Evolutionary conservation across 192 early-diverging fungal genomes (phyloP).

Genomic region (Backusella liffmaniae): DNA sequence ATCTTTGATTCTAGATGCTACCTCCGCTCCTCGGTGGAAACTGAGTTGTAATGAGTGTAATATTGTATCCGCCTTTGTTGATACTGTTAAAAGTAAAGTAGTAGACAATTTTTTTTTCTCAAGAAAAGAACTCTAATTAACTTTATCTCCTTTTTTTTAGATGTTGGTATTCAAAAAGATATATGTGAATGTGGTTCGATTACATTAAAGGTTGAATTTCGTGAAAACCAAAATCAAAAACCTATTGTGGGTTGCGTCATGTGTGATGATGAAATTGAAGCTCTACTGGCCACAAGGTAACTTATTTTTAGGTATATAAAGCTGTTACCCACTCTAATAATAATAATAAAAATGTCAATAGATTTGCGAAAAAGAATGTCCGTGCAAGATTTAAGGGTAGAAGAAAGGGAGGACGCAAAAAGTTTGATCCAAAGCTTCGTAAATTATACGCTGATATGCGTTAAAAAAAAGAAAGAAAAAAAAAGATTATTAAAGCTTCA

Average conservation of each 20-base stretch:
- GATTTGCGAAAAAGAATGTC: conserved; percentile 27
- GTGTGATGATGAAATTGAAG: conserved; percentile 49
- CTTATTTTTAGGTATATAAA: background rate
- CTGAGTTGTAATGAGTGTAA: conserved; percentile 53
- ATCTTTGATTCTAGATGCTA: conserved; percentile 46
- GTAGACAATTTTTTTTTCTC: too few relatives aligned
- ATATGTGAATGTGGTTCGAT: conserved; percentile 42
- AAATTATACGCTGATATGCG: conserved; percentile 29
- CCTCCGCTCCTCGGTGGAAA: conserved; percentile 54
- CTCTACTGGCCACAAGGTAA: conserved; percentile 44
- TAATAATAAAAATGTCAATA: background rate
- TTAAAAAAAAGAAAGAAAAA: background rate
- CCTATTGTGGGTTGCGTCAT: conserved; percentile 39
- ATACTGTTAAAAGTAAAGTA: conserved; percentile 41
- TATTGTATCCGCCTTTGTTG: conserved; percentile 44
- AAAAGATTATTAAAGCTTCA: background rate
- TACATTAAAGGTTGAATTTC: conserved; percentile 45
- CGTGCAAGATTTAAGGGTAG: conserved; percentile 21
- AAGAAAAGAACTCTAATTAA: too few relatives aligned
- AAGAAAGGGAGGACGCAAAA: conserved; percentile 16
- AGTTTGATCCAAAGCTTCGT: conserved; percentile 10
- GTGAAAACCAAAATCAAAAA: conserved; percentile 41
- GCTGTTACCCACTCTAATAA: background rate
- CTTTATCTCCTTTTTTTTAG: background rate
- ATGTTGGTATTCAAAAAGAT: conserved; percentile 37